phyloP scores from a whole-genome alignment of 2,329 filamentous ascomycete species.

The Penicillium glabrum region DNA sequence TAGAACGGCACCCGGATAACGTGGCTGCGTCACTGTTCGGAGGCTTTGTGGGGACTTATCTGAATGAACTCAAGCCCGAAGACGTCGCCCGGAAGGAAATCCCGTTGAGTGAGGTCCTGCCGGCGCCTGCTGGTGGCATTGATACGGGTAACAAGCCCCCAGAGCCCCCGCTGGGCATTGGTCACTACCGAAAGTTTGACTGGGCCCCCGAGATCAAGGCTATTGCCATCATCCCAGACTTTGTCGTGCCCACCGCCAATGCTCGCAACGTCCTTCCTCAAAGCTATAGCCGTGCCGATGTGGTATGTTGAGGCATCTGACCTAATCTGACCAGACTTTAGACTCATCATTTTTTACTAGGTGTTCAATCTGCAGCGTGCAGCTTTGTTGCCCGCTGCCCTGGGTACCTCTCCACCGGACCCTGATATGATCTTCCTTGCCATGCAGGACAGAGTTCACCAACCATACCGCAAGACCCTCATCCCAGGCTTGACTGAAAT shows the following conservation, averaged over 20 bases:
- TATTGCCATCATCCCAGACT: constrained; percentile 92
- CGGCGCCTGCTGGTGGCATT: constrained; percentile 82
- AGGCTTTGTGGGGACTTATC: constrained; percentile 93
- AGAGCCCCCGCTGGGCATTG: constrained; percentile 86
- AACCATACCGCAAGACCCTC: constrained; percentile 87
- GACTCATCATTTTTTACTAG: constrained; percentile 21
- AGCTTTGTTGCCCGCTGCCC: constrained; percentile 82
- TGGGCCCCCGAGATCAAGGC: constrained; percentile 97
- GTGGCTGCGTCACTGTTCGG: constrained; percentile 94
- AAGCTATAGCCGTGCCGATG: constrained; percentile 75
- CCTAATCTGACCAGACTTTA: not conserved
- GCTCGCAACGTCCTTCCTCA: constrained; percentile 82
- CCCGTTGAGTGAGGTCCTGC: constrained; percentile 88
- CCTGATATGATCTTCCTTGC: constrained; percentile 93
- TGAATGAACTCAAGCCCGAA: constrained; percentile 86
- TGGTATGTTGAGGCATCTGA: constrained; percentile 57
- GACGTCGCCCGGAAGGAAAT: constrained; percentile 91
- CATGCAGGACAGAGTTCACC: constrained; percentile 98
- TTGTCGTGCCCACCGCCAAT: constrained; percentile 91
- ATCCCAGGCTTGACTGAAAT: constrained; percentile 92
- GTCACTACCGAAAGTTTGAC: constrained; percentile 92
- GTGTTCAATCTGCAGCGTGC: constrained; percentile 92
- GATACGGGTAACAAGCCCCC: constrained; percentile 87
- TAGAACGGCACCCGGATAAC: constrained; percentile 83
- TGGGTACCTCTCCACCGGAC: constrained; percentile 86